Evolutionary conservation across 352 stramenopile species (phyloP), one percentile per base, ranked within the genome.

Genomic region (Phytopythium litorale): DNA sequence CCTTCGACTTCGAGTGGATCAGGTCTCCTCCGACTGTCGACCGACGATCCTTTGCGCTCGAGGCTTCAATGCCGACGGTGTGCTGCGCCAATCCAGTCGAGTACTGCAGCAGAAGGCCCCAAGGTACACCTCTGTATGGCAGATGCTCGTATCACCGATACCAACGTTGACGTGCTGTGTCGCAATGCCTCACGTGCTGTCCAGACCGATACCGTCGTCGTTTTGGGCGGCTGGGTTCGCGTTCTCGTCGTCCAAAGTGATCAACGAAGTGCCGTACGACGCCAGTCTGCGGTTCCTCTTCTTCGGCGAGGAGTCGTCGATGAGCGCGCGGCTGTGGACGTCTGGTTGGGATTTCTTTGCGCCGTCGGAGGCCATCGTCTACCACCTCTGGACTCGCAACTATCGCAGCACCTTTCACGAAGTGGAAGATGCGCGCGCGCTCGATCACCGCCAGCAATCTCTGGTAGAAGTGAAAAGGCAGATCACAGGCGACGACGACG

Each of bases 291-390:
- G 79, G 13, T 87, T 97, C 54, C 67, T 98, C 4, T 99, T 98
- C 65, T 98, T 98, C 68, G 94, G 94, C 28, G 94, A 99, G 78
- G 94, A 98, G 73, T 66, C 88, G 5, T 82, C 71, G 19, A 97
- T 98, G 91, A 93, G 92, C 49, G 85, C 87, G 16, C 75, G 93
- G 33, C 74, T 98, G 8, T 98, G 84, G 75, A 98, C 90, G 5
- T 71, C 83, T 21, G 92, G 93, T 0, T 98, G 84, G 78, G 80
- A 98, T 61, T 97, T 98, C 43, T 98, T 88, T 60, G 73, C 93
- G n/a, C 95, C 93, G 19, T 68, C 69, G 1, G 65, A 89, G 58
- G 68, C 73, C 61, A 67, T 80, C 3, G 73, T 89, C 16, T 98
- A 97, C 63, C 95, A 98, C 58, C 73, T 97, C 46, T 98, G 93